Evolutionary conservation across 306 rosid species (phyloP), one percentile per base, ranked within the genome.

Genomic region (Biancaea sappan): DNA sequence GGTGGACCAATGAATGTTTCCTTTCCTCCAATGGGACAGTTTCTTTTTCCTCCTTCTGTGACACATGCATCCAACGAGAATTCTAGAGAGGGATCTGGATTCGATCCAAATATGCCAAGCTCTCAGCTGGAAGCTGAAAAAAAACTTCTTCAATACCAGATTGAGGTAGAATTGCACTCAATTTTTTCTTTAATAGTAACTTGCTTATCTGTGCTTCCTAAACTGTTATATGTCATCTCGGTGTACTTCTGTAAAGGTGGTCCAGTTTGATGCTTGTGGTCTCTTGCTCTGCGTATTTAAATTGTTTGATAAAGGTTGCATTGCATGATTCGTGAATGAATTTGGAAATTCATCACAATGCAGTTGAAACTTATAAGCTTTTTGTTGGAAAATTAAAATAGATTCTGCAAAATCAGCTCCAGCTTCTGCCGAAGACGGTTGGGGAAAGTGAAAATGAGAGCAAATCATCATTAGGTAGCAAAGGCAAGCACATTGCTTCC

Each of bases 371-470:
- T 81, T 15, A 35, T 18, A 43, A 21, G 3, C 11, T 50, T 10
- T 2, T 16, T 19, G n/a, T 60, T 60, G 21, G 43, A 18, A 60
- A 32, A 63, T 21, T 54, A 29, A 40, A 31, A 75, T 86, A 90
- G 99, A 69, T 68, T 56, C 81, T 90, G 74, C 89, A 90, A 82
- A 82, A 82, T 67, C 92, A 92, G 76, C 83, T 87, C 53, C 86
- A 75, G 78, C 84, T 59, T 73, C 82, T 94, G 58, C 88, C 82
- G 82, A 83, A 73, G 53, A 80, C 75, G 58, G 76, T 64, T 1
- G 80, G 80, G 21, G 82, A 65, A 77, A 77, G 74, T 74, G 69
- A 29, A 18, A 81, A 76, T 50, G 72, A 67, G 2, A 52, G 85
- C 31, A 5, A 77, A 46, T 46, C 88, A 16, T 44, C 80, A 37